phyloP scores from a whole-genome alignment of 805 yeast species.

The Brettanomyces nanus region DNA sequence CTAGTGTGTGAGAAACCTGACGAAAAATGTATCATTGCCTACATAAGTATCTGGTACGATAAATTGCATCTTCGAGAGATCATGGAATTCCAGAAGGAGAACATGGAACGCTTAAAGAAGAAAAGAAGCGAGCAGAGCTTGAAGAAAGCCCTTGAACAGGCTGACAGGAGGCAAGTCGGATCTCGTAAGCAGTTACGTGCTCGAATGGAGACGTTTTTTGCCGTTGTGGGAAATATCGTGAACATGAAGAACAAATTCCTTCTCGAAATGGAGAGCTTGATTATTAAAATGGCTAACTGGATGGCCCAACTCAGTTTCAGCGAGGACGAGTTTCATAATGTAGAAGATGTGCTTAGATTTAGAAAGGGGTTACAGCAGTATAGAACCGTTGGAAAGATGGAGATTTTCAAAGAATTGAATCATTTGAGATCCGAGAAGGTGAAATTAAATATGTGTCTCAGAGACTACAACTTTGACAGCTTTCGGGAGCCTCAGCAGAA shows the following conservation, averaged over 20 bases:
- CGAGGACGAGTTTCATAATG: constrained; percentile 1
- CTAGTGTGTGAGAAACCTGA: constrained; percentile 43
- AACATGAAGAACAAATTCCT: constrained; percentile 13
- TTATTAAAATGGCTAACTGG: constrained; percentile 8
- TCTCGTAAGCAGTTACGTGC: constrained; percentile 6
- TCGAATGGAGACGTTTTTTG: constrained; percentile 21
- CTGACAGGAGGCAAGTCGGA: constrained; percentile 5
- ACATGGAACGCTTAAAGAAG: not conserved
- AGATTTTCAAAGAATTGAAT: constrained; percentile 4
- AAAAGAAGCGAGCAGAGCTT: not conserved
- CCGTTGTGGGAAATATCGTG: constrained; percentile 14
- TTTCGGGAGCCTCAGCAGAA: constrained; percentile 6
- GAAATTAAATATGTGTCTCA: constrained; percentile 5
- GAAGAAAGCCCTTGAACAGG: not conserved
- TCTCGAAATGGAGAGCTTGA: constrained; percentile 10
- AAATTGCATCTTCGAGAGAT: constrained; percentile 21
- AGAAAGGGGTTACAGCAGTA: constrained; percentile 1
- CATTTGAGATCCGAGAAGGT: constrained; percentile 1
- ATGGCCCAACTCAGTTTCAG: constrained; percentile 8
- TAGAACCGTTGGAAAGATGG: constrained; percentile 2
- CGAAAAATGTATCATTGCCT: constrained; percentile 52
- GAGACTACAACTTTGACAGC: constrained; percentile 4
- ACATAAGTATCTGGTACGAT: constrained; percentile 52
- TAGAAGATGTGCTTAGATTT: constrained; percentile 2
- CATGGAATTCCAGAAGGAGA: not conserved